A percentile compares a stretch with the other conserved stretches of the same genome.
Evolutionary conservation across 768 basidiomycete species (phyloP).

Genomic region (Favolaschia claudopus): DNA sequence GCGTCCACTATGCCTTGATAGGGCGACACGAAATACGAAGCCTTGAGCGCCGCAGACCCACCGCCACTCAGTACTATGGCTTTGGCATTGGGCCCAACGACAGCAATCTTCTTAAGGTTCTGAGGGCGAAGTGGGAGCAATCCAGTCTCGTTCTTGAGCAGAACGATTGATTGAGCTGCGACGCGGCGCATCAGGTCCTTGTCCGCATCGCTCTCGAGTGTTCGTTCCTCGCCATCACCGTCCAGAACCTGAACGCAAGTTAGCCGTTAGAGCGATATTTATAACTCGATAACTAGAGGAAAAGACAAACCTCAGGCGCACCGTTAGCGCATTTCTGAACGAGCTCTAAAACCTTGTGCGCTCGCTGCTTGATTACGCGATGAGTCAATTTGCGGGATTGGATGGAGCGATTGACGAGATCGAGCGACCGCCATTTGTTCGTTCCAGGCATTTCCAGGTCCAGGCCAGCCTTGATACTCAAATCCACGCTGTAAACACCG

Average conservation of each 20-base stretch:
- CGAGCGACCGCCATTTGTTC: conserved; percentile 79
- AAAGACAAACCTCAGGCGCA: conserved; percentile 63
- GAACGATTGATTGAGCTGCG: conserved; percentile 75
- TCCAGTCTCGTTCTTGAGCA: conserved; percentile 71
- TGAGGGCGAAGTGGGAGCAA: conserved; percentile 60
- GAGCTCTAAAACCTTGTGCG: conserved; percentile 68
- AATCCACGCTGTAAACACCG: conserved; percentile 72
- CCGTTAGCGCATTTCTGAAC: conserved; percentile 73
- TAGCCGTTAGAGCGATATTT: neutral
- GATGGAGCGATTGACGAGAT: conserved; percentile 69
- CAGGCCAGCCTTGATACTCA: conserved; percentile 75
- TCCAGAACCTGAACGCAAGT: conserved; percentile 59
- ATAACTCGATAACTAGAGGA: no score
- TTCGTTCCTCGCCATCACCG: conserved; percentile 73
- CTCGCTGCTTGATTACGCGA: conserved; percentile 73
- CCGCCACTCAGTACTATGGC: conserved; percentile 70
- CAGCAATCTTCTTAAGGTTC: conserved; percentile 70
- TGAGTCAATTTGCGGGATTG: conserved; percentile 67
- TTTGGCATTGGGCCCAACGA: conserved; percentile 79
- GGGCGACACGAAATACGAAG: conserved; percentile 79
- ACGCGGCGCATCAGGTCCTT: conserved; percentile 68
- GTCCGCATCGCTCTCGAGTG: conserved; percentile 67
- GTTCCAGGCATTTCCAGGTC: conserved; percentile 84
- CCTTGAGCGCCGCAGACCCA: conserved; percentile 75
- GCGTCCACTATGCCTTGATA: conserved; percentile 77